A percentile compares a stretch with the other conserved stretches of the same genome.
phyloP scores from a whole-genome alignment of 495 filamentous ascomycete species.

The Lasiosphaeriaceae sp. region DNA sequence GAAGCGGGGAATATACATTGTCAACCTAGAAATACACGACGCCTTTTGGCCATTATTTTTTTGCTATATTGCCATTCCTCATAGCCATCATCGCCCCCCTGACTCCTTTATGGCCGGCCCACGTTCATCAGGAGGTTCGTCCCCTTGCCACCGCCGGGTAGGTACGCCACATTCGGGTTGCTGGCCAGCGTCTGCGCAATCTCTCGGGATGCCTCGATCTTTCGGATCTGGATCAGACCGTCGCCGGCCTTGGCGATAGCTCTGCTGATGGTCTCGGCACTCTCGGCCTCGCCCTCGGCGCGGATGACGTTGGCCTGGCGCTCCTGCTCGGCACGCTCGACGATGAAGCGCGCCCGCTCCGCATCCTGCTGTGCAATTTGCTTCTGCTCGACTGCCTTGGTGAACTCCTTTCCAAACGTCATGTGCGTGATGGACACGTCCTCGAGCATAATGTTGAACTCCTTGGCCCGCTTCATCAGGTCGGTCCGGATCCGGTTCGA shows the following conservation, averaged over 20 bases:
- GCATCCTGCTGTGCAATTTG: slow-evolving; percentile 99
- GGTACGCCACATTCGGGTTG: slow-evolving; percentile 95
- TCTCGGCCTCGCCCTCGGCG: slow-evolving; percentile 95
- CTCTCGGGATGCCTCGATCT: slow-evolving; percentile 95
- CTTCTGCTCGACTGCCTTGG: slow-evolving; percentile 97
- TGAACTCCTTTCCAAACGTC: slow-evolving; percentile 99
- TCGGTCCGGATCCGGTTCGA: slow-evolving; percentile 92
- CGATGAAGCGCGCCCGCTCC: slow-evolving; percentile 93
- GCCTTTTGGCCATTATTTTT: slow-evolving; percentile 11
- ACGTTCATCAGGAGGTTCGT: slow-evolving; percentile 57
- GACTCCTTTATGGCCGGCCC: slow-evolving; percentile 32
- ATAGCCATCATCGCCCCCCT: background rate
- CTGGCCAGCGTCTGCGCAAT: slow-evolving; percentile 84
- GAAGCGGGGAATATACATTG: slow-evolving; percentile 27
- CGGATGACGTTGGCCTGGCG: slow-evolving; percentile 97
- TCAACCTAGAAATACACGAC: slow-evolving; percentile 29
- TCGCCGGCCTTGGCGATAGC: slow-evolving; percentile 89
- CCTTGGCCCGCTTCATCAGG: slow-evolving; percentile 88
- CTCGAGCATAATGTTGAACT: slow-evolving; percentile 99
- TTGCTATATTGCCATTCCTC: slow-evolving; percentile 1
- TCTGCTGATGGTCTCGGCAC: slow-evolving; percentile 88
- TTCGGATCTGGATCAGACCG: slow-evolving; percentile 89
- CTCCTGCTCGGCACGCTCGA: slow-evolving; percentile 99
- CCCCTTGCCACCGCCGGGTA: slow-evolving; percentile 71
- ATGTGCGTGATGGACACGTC: slow-evolving; percentile 99